Conservation (phyloP, 164 flowering plant species). For the Piper betle region DNA sequence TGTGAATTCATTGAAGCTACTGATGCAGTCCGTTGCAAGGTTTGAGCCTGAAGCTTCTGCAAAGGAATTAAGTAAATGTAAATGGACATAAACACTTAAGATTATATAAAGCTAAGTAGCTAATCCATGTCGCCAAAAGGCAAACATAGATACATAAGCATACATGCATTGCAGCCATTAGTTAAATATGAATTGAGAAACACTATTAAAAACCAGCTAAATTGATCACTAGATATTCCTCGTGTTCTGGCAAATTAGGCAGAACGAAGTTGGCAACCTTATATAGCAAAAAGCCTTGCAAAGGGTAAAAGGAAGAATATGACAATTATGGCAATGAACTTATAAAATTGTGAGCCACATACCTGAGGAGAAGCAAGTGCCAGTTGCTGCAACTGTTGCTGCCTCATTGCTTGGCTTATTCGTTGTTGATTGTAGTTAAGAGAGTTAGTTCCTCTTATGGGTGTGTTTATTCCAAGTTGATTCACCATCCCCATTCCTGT, state of each 20-base stretch:
- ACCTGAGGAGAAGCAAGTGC: slow-evolving; percentile 65
- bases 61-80: slow-evolving; percentile 2
- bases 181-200: too few relatives aligned
- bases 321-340: too few relatives aligned
- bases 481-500: slow-evolving; percentile 72
- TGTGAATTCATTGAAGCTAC: slow-evolving; percentile 62
- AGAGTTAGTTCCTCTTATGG: slow-evolving; percentile 49
- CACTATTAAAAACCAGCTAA: too few relatives aligned
- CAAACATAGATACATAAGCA: too few relatives aligned
- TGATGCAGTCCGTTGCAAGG: slow-evolving; percentile 47
- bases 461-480: slow-evolving; percentile 41
- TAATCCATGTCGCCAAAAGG: too few relatives aligned
- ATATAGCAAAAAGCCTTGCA: too few relatives aligned
- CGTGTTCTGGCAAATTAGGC: too few relatives aligned
- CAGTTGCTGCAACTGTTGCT: slow-evolving; percentile 48
- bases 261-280: too few relatives aligned
- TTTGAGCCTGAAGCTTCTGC: slow-evolving; percentile 51
- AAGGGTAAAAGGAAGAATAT: too few relatives aligned
- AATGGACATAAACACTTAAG: too few relatives aligned
- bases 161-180: too few relatives aligned
- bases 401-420: slow-evolving; percentile 45
- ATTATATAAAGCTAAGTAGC: neutral
- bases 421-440: slow-evolving; percentile 58
- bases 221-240: too few relatives aligned
- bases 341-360: neutral